These are phyloP conservation scores for Miscanthus lutarioriparius DNA, from an alignment of 176 grass and related monocot genomes.

Conservation along the genomic window DNA sequence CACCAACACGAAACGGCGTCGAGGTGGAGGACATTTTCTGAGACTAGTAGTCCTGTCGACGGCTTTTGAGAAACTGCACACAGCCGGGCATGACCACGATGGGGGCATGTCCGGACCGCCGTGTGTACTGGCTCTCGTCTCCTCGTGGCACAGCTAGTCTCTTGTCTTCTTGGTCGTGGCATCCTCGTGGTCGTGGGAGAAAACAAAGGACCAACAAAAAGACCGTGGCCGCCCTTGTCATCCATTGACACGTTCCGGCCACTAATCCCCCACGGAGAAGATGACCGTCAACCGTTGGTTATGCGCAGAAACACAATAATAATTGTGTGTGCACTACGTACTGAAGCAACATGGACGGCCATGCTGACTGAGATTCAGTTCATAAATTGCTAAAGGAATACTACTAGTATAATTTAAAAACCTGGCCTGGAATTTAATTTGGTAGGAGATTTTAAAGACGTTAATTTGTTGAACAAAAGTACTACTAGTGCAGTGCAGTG, in stretches of 20 bases:
- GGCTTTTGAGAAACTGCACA: no score
- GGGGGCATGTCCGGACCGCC: no score
- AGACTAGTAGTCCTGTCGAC: no score
- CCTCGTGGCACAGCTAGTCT: no score
- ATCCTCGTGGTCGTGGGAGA: not conserved
- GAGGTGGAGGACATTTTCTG: no score
- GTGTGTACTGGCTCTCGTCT: no score
- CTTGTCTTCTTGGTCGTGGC: not conserved
- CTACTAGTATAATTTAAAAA: not conserved
- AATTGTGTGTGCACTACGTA: not conserved
- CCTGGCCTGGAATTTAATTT: not conserved
- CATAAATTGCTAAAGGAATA: no score
- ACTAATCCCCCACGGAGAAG: not conserved
- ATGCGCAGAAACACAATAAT: not conserved
- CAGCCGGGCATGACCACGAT: no score
- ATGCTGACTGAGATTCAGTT: not conserved
- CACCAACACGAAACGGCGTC: no score
- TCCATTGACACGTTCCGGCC: not conserved
- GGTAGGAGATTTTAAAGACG: not conserved
- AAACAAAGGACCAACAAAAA: not conserved
- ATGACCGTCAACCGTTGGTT: not conserved
- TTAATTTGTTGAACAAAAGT: not conserved
- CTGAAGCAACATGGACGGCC: not conserved
- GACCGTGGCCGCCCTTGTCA: not conserved
- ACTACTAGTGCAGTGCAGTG: no score